Percentiles rank a stretch among this genome's conserved stretches.
phyloP scores from a whole-genome alignment of 495 filamentous ascomycete genomes.

The Podospora bellae-mahoneyi region DNA sequence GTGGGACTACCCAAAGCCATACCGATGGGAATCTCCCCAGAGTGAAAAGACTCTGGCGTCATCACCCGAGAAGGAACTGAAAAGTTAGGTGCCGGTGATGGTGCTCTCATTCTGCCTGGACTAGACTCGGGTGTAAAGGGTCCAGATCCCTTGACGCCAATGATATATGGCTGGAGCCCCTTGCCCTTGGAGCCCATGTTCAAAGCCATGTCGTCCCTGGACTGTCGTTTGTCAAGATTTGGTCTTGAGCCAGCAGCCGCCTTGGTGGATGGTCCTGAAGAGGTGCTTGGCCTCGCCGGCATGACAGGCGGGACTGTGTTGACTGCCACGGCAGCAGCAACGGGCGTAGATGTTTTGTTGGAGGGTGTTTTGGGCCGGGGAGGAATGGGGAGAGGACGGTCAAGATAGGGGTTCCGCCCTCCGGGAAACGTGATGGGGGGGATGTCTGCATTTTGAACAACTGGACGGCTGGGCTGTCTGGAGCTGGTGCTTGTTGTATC shows the following conservation, averaged over 20 bases:
- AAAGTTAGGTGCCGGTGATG: slow-evolving; percentile 25
- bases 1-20: slow-evolving; percentile 58
- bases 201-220: slow-evolving; percentile 51
- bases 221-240: slow-evolving; percentile 40
- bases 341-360: slow-evolving; percentile 8
- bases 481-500: slow-evolving; percentile 23
- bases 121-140: slow-evolving; percentile 45
- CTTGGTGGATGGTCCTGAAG: slow-evolving; percentile 31
- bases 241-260: slow-evolving; percentile 16
- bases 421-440: slow-evolving; percentile 32
- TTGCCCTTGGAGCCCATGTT: slow-evolving; percentile 20
- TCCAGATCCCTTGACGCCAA: slow-evolving; percentile 28
- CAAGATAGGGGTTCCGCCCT: slow-evolving; percentile 37
- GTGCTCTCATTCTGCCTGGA: slow-evolving; percentile 26
- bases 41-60: slow-evolving; percentile 41
- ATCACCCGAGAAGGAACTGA: slow-evolving; percentile 31
- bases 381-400: slow-evolving; percentile 38
- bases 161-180: slow-evolving; percentile 24
- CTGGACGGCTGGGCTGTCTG: slow-evolving; percentile 20
- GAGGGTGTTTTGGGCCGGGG: slow-evolving; percentile 27
- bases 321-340: slow-evolving; percentile 26
- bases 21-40: slow-evolving; percentile 47
- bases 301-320: slow-evolving; percentile 30
- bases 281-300: slow-evolving; percentile 43
- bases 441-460: slow-evolving; percentile 34